Evolutionary conservation across 495 filamentous ascomycete genomes (phyloP), one percentile per base, ranked within the genome.

Genomic region (Saxophila tyrrhenica): DNA sequence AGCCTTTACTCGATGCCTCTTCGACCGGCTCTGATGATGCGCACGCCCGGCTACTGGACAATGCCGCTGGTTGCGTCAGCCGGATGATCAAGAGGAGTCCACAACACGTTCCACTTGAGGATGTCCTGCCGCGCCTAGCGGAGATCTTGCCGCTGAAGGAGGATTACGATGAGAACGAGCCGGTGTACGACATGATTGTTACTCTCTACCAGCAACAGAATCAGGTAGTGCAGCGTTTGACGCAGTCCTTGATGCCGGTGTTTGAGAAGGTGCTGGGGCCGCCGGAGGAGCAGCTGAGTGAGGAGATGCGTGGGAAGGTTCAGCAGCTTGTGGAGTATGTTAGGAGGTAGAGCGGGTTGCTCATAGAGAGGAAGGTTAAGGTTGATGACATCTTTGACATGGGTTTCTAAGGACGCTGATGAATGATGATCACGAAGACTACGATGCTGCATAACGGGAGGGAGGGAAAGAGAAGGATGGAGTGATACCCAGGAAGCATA

Each of bases 151-250:
- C 92, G 23, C 72, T 97, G 61, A 89, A 85, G 72, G 90, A 95
- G 61, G 92, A 98, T 67, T 97, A 79, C 58, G 89, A 95, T 69
- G 92, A 98, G 79, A 97, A 98, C 72, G 84, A 86, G 56, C 87
- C 91, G 11, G 79, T 97, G 35, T 98, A 82, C 70, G 76, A 82
- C 61, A 90, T 87, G 79, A 79, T 98, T 63, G 82, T 87, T 65
- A 79, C 85, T 67, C 75, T 97, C 52, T 96, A 84, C 87, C 75
- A 75, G 85, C 79, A 82, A 57, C 73, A 78, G 47, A 62, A 62
- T 38, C 25, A 19, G 15, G 59, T 62, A 0, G 35, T 61, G 15
- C 39, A 35, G 38, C 50, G 58, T 3, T 78, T 95, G 24, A 95
- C 92, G 1, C 81, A 82, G 5, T 74, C 79, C 59, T 74, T 98